These are phyloP conservation scores for Penicillium psychrofluorescens DNA, from an alignment of 495 filamentous ascomycete genomes.

Conservation along the genomic window DNA sequence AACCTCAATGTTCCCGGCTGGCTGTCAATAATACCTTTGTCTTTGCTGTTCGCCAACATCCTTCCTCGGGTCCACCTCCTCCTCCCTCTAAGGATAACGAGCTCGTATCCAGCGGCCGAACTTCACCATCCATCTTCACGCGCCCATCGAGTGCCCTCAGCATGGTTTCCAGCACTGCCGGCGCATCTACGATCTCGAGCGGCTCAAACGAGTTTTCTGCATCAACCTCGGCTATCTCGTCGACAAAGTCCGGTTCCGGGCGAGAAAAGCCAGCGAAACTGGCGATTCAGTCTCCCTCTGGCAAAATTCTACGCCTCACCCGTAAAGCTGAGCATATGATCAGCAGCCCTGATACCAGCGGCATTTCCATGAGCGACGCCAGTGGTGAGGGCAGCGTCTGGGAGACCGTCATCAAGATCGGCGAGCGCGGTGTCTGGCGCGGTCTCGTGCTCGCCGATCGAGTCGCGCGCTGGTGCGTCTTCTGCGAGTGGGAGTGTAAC, in stretches of 20 bases:
- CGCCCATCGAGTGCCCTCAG: constrained; percentile 77
- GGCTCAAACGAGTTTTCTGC: constrained; percentile 40
- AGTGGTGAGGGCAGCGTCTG: constrained; percentile 73
- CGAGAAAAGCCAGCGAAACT: constrained; percentile 87
- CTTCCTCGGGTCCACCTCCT: constrained; percentile 49
- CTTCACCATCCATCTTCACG: constrained; percentile 62
- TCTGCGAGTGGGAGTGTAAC: constrained; percentile 85
- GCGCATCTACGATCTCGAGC: constrained; percentile 29
- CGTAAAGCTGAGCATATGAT: constrained; percentile 73
- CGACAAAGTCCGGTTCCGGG: constrained; percentile 39
- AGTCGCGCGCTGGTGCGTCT: constrained; percentile 96
- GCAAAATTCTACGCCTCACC: constrained; percentile 87
- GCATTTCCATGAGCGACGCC: constrained; percentile 41
- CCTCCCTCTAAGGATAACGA: constrained; percentile 26
- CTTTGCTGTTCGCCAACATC: constrained; percentile 90
- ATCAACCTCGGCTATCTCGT: constrained; percentile 46
- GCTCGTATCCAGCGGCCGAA: constrained; percentile 29
- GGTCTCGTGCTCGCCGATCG: constrained; percentile 91
- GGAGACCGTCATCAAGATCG: constrained; percentile 98
- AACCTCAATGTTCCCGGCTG: constrained; percentile 81
- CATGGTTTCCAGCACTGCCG: constrained; percentile 52
- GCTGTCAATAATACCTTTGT: constrained; percentile 97
- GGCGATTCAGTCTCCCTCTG: constrained; percentile 89
- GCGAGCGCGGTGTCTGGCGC: constrained; percentile 84
- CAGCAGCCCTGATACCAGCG: constrained; percentile 31